Base-by-base conservation (phyloP, 148 eudicot species). In the Chenopodium suecicum region DNA sequence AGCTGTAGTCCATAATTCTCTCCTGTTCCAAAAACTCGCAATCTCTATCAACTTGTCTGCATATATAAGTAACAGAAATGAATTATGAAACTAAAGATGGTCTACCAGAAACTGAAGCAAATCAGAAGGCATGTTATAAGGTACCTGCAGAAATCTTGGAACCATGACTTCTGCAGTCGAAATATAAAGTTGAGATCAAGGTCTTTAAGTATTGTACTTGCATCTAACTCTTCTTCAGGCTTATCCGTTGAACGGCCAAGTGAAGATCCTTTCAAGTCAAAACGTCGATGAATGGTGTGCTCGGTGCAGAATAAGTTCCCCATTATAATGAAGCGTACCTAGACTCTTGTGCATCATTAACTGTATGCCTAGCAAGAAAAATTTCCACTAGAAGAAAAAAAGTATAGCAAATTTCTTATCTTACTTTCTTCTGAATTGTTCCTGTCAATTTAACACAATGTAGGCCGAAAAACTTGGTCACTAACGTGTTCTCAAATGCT, bases 291-390 rank as follows among this genome's bases (percentile, higher is more conserved):
- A 66, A 97, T 94, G 32, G 86, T 84, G 74, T 90, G 88, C 70
- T 92, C 91, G 0, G 97, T 82, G 81, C 97, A 92, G 84, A 97
- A 90, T 41, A 97, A 86, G 83, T 97, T 96, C 75, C 99, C 99
- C 94, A 96, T 96, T 85, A 96, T 92, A 74, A 96, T 90, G 85
- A 96, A 96, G 22, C 99, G 89, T 58, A 94, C 98, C 99, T 97
- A 82, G 66, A 83, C 37, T 78, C 70, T 64, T 20, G 34, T 11
- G 48, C 68, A 73, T 81, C 83, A 84, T 81, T 85, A 58, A 56
- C 62, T 56, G 62, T 17, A 11, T 31, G 29, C 64, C 44, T 12
- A 81, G 16, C 47, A 50, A 73, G 17, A 77, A 50, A 12, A 77
- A 83, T 23, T 73, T 80, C 62, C 69, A 31, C 82, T 68, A 23